Evolutionary conservation across 352 stramenopile genomes (phyloP).

Genomic region (Phytopythium litorale): DNA sequence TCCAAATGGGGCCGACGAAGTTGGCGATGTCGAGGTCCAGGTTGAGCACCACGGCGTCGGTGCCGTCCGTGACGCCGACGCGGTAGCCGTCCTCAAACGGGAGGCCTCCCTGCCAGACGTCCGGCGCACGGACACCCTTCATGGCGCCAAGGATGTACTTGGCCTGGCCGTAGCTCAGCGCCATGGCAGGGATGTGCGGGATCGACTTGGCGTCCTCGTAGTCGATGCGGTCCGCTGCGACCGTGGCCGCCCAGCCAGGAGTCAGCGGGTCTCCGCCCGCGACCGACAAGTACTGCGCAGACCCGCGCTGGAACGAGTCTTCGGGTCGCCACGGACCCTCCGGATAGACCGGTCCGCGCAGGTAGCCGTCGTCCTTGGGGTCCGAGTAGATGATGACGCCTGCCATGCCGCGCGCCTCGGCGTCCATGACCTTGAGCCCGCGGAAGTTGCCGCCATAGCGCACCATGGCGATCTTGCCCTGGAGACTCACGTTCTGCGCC

Average conservation of each 20-base stretch:
- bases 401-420: slow-evolving; percentile 66
- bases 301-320: slow-evolving; percentile 83
- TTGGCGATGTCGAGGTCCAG: slow-evolving; percentile 79
- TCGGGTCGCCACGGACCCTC: slow-evolving; percentile 69
- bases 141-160: slow-evolving; percentile 68
- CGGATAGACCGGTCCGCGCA: slow-evolving; percentile 56
- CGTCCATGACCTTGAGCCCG: slow-evolving; percentile 82
- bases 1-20: slow-evolving; percentile 70
- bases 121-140: slow-evolving; percentile 46
- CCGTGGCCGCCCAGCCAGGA: slow-evolving; percentile 41
- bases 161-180: slow-evolving; percentile 82
- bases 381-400: slow-evolving; percentile 90
- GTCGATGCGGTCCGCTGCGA: slow-evolving; percentile 30
- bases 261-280: slow-evolving; percentile 66
- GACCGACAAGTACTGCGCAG: slow-evolving; percentile 78
- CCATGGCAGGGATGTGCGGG: slow-evolving; percentile 50
- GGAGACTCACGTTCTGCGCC: slow-evolving; percentile 57
- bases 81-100: slow-evolving; percentile 61
- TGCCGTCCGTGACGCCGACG: slow-evolving; percentile 35
- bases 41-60: slow-evolving; percentile 51
- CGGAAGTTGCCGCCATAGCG: slow-evolving; percentile 81
- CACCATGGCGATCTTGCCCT: slow-evolving; percentile 80
- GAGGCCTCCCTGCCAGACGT: slow-evolving; percentile 60
- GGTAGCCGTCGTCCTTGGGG: slow-evolving; percentile 79
- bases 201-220: slow-evolving; percentile 48